Base-by-base conservation (phyloP, 2,329 filamentous ascomycete genomes). In the Colletotrichum sp. region DNA sequence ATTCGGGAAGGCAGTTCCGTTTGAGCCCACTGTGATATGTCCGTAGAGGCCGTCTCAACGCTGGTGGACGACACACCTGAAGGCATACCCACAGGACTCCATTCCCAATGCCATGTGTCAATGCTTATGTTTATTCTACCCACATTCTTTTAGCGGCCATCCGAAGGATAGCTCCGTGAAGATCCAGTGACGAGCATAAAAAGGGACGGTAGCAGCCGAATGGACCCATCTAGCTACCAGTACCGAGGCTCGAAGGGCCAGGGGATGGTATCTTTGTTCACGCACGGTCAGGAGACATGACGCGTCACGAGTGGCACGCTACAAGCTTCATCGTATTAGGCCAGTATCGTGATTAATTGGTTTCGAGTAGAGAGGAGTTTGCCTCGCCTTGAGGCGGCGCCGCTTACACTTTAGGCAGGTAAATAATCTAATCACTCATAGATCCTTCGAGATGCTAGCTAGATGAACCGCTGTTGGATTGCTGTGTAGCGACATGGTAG, bases 301-400 rank as follows among this genome's bases (percentile, higher is more conserved):
- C 43, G 43, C 43, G 43, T 52, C 43, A 52, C n/a, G n/a, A 1
- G 43, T 52, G 43, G 43, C n/a, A 24, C 43, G n/a, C 43, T 13
- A 13, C 0, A 52, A 52, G 7, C n/a, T 21, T 52, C n/a, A 52
- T 52, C 43, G 43, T 13, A 52, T 52, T 52, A 3, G n/a, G n/a
- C n/a, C n/a, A 52, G n/a, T 21, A 21, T 52, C 43, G 43, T 52
- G n/a, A 21, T 52, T 52, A 52, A 21, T 52, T 52, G 43, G 43
- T 52, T 52, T 21, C n/a, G 43, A 1, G 43, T 21, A 52, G 1
- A 52, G 43, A 52, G n/a, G n/a, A 21, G 43, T 0, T 52, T 52
- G n/a, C n/a, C n/a, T 52, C 43, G 4, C n/a, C 2, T 1, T 13
- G 0, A 1, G 3, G 10, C 3, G 10, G 43, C 6, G 18, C 1